Evolutionary conservation across 768 basidiomycete genomes (phyloP).

Genomic region (Xanthoconium purpureum): DNA sequence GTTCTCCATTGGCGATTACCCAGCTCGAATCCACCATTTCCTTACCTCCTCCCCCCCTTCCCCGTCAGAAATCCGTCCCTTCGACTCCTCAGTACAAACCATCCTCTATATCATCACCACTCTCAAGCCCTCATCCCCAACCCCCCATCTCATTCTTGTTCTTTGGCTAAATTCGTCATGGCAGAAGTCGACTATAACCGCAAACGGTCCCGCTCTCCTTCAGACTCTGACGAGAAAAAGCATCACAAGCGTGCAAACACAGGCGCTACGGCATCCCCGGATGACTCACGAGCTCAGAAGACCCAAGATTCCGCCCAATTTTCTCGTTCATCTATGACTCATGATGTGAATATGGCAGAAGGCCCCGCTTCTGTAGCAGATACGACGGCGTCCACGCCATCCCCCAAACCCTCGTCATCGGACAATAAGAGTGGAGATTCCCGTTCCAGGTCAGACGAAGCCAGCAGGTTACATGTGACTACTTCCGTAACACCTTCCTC

Average conservation of each 20-base stretch:
- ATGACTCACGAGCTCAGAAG: constrained; percentile 55
- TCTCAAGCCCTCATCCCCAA: constrained; percentile 45
- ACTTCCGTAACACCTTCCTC: constrained; percentile 51
- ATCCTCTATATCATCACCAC: constrained; percentile 39
- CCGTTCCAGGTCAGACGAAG: constrained; percentile 35
- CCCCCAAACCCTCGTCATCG: constrained; percentile 45
- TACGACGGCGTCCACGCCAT: constrained; percentile 54
- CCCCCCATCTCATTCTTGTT: constrained; percentile 37
- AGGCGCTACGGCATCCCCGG: constrained; percentile 58
- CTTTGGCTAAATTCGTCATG: constrained; percentile 64
- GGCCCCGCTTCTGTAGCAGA: constrained; percentile 36
- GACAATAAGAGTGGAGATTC: constrained; percentile 43
- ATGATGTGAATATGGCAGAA: constrained; percentile 69
- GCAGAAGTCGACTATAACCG: constrained; percentile 83
- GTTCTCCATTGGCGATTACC: constrained; percentile 38
- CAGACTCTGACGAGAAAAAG: constrained; percentile 77
- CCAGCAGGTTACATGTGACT: constrained; percentile 41
- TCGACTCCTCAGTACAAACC: constrained; percentile 37
- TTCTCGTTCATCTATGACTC: constrained; percentile 37
- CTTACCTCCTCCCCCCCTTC: constrained; percentile 54
- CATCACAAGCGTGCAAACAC: constrained; percentile 82
- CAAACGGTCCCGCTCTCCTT: constrained; percentile 85
- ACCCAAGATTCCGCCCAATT: constrained; percentile 43
- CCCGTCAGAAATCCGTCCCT: constrained; percentile 48
- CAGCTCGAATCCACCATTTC: constrained; percentile 53